Evolutionary conservation across 1,139 yeast genomes (phyloP).

Genomic region (Suhomyces bribrorum): DNA sequence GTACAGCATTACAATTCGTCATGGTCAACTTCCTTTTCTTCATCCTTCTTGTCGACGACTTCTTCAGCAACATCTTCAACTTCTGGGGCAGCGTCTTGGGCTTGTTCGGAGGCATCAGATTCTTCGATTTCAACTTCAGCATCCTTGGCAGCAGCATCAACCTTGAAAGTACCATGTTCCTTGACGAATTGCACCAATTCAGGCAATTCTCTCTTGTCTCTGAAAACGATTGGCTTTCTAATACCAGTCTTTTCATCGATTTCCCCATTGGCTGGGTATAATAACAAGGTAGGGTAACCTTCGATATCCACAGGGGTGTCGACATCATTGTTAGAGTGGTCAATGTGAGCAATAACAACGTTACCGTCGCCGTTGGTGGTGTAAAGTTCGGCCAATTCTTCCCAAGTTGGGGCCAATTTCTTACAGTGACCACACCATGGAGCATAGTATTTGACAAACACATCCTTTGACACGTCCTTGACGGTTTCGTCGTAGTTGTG

Average conservation of each 20-base stretch:
- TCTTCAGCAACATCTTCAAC: constrained; percentile 11
- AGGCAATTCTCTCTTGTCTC: constrained; percentile 75
- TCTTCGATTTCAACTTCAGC: constrained; percentile 27
- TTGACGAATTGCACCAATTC: constrained; percentile 69
- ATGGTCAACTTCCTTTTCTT: constrained; percentile 28
- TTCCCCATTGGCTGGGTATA: constrained; percentile 88
- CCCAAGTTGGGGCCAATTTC: constrained; percentile 89
- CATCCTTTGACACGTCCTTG: constrained; percentile 73
- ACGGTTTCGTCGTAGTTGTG: constrained; percentile 75
- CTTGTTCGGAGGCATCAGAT: constrained; percentile 32
- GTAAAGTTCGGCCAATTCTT: constrained; percentile 76
- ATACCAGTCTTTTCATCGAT: constrained; percentile 55
- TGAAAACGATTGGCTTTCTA: constrained; percentile 66
- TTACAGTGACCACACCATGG: constrained; percentile 99
- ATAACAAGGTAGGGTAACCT: constrained; percentile 92
- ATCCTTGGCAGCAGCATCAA: constrained; percentile 48
- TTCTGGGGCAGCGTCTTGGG: constrained; percentile 17
- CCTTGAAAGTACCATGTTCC: constrained; percentile 58
- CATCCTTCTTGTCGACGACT: constrained; percentile 17
- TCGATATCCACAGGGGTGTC: constrained; percentile 63
- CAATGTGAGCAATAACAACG: constrained; percentile 81
- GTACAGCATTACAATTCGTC: constrained; percentile 37
- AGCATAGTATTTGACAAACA: constrained; percentile 91
- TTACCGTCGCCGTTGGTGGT: constrained; percentile 45
- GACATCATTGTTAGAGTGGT: constrained; percentile 88